Evolutionary conservation across 352 stramenopile species (phyloP).

Genomic region (Globisporangium nodosum): DNA sequence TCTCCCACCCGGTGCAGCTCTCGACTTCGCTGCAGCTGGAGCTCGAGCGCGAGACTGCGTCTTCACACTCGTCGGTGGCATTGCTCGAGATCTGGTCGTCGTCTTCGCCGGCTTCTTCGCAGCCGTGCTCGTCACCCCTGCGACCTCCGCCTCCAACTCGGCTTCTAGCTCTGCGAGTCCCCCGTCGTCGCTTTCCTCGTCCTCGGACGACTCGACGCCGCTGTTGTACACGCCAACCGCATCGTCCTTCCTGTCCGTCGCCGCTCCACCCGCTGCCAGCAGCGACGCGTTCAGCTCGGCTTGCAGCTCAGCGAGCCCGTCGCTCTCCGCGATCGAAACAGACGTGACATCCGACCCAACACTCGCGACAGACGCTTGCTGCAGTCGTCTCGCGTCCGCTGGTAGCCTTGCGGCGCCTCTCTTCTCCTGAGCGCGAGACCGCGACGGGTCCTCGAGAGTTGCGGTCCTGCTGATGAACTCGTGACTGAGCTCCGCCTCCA

Average conservation of each 20-base stretch:
- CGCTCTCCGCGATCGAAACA: slow-evolving; percentile 4
- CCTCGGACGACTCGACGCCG: neutral
- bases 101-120: slow-evolving; percentile 3
- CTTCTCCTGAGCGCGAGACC: neutral
- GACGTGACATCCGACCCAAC: neutral
- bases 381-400: neutral
- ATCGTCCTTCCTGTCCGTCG: neutral
- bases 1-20: neutral
- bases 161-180: slow-evolving; percentile 16
- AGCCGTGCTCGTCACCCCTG: neutral
- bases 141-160: slow-evolving; percentile 13
- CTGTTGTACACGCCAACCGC: neutral
- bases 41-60: neutral
- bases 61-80: neutral
- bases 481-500: slow-evolving; percentile 38
- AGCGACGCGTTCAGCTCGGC: slow-evolving; percentile 16
- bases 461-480: slow-evolving; percentile 3
- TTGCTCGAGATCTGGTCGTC: neutral
- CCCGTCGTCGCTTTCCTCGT: slow-evolving; percentile 14
- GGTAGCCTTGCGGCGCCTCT: neutral
- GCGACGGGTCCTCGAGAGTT: neutral
- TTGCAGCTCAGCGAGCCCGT: slow-evolving; percentile 28
- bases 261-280: neutral
- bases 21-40: neutral
- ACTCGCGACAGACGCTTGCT: slow-evolving; percentile 2